phyloP scores from a whole-genome alignment of 352 stramenopile genomes.

The Porosira glacialis region DNA sequence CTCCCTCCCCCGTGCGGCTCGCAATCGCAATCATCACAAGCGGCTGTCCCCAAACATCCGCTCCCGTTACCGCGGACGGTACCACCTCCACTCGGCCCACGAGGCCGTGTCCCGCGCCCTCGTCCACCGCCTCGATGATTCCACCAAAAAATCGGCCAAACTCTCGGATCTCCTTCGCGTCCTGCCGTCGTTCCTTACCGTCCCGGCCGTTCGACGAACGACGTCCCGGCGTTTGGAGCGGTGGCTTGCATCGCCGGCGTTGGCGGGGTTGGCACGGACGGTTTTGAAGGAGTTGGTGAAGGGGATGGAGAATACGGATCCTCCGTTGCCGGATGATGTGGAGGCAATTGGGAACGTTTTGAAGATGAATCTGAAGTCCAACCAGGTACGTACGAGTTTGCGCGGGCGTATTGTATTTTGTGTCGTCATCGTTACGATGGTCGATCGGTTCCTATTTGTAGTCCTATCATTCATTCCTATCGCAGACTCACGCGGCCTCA shows the following conservation, averaged over 20 bases:
- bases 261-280: constrained; percentile 53
- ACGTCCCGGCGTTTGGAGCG: constrained; percentile 60
- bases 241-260: constrained; percentile 72
- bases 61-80: constrained; percentile 45
- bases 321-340: constrained; percentile 61
- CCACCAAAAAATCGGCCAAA: constrained; percentile 74
- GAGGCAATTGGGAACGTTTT: constrained; percentile 64
- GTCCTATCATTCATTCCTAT: neutral
- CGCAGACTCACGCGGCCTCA: neutral
- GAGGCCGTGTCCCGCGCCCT: constrained; percentile 49
- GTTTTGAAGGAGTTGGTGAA: constrained; percentile 58
- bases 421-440: too few species aligned
- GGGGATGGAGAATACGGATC: constrained; percentile 54
- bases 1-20: too few species aligned
- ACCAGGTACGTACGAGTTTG: constrained; percentile 32
- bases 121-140: constrained; percentile 53
- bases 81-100: constrained; percentile 54
- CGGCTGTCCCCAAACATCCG: too few species aligned
- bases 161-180: constrained; percentile 62
- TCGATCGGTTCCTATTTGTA: too few species aligned
- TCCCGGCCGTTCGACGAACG: constrained; percentile 54
- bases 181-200: constrained; percentile 54
- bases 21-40: too few species aligned
- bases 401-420: neutral
- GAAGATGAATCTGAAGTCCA: constrained; percentile 68